Evolutionary conservation across 768 basidiomycete species (phyloP).

Genomic region (Tylopilus rubrobrunneus): DNA sequence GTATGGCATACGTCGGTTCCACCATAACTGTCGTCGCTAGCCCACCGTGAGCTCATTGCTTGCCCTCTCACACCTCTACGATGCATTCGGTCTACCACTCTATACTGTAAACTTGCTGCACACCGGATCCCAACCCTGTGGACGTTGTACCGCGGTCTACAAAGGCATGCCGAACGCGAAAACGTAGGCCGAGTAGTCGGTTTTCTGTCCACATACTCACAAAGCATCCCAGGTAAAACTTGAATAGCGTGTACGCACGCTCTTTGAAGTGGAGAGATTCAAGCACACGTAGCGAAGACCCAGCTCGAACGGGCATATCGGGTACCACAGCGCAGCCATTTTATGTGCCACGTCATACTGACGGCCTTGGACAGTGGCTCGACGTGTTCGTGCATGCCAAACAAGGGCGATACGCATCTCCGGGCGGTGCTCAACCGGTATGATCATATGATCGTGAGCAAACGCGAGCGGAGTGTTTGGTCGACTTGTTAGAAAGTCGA

Average conservation of each 20-base stretch:
- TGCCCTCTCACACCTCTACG: conserved; percentile 52
- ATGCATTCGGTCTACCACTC: conserved; percentile 55
- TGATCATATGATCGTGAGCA: conserved; percentile 50
- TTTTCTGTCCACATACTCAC: not conserved
- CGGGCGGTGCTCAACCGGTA: conserved; percentile 53
- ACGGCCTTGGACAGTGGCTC: conserved; percentile 41
- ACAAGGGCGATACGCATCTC: conserved; percentile 46
- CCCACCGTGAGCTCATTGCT: conserved; percentile 47
- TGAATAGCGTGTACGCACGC: conserved; percentile 48
- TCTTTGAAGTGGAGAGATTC: conserved; percentile 55
- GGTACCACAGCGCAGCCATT: conserved; percentile 33
- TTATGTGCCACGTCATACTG: not conserved
- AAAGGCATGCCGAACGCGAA: conserved; percentile 50
- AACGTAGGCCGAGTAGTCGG: conserved; percentile 41
- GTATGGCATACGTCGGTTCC: conserved; percentile 13
- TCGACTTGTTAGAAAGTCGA: conserved; percentile 45
- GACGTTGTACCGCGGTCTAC: conserved; percentile 69
- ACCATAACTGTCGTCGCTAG: conserved; percentile 32
- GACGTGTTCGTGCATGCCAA: conserved; percentile 52
- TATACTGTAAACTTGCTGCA: conserved; percentile 65
- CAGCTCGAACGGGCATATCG: conserved; percentile 53
- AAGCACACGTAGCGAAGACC: conserved; percentile 43
- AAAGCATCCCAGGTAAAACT: conserved; percentile 45
- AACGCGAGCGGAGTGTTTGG: conserved; percentile 48
- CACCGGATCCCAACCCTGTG: conserved; percentile 79